Base-by-base conservation (phyloP, 2,329 filamentous ascomycete species). In the Alternaria infectoria region DNA sequence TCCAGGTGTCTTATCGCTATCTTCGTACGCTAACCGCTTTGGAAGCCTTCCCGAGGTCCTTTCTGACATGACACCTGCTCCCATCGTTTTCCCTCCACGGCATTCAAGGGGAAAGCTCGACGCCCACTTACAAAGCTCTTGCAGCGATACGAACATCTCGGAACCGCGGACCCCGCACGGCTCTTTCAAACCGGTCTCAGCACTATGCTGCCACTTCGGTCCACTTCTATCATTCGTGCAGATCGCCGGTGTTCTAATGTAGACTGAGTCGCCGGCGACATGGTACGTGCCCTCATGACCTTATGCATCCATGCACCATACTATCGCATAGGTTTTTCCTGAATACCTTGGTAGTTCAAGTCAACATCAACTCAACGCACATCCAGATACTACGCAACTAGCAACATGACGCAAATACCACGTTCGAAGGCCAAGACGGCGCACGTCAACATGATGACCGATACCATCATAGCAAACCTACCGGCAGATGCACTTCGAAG, bases 391-490 rank as follows among this genome's bases (percentile, higher is more conserved):
- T 40, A 3, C 36, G 3, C 36, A 40, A 40, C 36, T 40, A 40
- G 15, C 36, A 40, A 40, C 1, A 40, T 40, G 36, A 40, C 36
- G 4, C 36, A 40, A 17, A 19, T 54, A 54, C 32, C 51, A 44
- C 32, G 51, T 5, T 44, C 51, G 32, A 54, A 54, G 12, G 51
- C 58, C 52, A 78, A 77, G 47, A 77, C 75, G 3, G 79, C 81
- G 25, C 82, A 84, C 67, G 81, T 83, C 64, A 84, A 84, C 56
- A 81, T 83, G 78, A 83, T 83, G 82, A 81, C 79, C 3, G 82
- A 83, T 59, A 82, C 79, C 5, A 78, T 83, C 59, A 81, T 84
- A 56, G 80, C 78, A n/a, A 83, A 81, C 49, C 64, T 84, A 23
- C 75, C 81, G 1, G 66, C 73, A 1, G 80, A 81, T n/a, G 81